A percentile compares a stretch with the other conserved stretches of the same genome.
These are phyloP conservation scores for Penicillium occitanis DNA, from an alignment of 2,329 filamentous ascomycete species.

Conservation along the genomic window DNA sequence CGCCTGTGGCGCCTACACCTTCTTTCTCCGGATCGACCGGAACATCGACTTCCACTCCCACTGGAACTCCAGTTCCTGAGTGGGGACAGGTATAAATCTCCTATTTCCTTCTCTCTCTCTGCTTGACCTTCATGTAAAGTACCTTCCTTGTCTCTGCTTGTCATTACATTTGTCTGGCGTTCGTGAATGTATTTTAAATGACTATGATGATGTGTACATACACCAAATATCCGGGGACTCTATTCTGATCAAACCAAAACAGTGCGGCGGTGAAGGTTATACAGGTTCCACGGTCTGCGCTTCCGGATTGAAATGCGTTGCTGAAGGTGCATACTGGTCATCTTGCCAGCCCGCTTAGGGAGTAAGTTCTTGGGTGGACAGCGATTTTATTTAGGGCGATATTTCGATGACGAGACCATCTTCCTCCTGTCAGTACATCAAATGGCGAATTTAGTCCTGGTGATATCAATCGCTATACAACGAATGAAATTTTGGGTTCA, in stretches of 20 bases:
- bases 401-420: background rate
- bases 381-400: background rate
- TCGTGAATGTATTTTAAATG: conserved; percentile 1
- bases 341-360: conserved; percentile 16
- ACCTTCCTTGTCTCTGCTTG: conserved; percentile 1
- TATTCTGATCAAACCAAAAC: conserved; percentile 7
- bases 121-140: background rate
- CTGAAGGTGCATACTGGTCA: conserved; percentile 17
- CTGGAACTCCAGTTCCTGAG: conserved; percentile 19
- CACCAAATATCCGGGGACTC: background rate
- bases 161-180: conserved; percentile 9
- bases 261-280: conserved; percentile 21
- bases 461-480: background rate
- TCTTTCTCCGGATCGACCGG: conserved; percentile 15
- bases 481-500: background rate
- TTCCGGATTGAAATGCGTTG: conserved; percentile 14
- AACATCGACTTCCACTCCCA: conserved; percentile 8
- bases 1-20: conserved; percentile 20
- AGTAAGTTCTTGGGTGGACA: background rate
- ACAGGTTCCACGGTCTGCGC: conserved; percentile 18
- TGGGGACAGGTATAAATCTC: conserved; percentile 18
- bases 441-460: background rate
- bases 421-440: background rate
- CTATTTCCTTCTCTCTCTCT: background rate
- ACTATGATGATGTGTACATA: conserved; percentile 6